phyloP scores from a whole-genome alignment of 129 eudicot genomes.

The Logfia minima region DNA sequence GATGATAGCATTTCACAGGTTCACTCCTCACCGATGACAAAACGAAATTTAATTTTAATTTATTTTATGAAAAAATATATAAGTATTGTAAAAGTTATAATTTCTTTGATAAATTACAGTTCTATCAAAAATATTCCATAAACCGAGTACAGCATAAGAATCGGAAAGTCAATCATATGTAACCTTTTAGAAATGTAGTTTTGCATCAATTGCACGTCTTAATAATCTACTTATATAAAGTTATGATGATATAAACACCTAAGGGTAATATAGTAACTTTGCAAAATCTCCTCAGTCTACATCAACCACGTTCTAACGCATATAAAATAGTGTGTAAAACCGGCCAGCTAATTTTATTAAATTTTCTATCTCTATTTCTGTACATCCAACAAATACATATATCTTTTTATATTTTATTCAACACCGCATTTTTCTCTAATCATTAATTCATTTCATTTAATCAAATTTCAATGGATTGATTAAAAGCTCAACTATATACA shows the following conservation, averaged over 20 bases:
- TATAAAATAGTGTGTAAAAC: constrained; percentile 23
- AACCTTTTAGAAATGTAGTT: no score
- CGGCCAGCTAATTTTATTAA: constrained; percentile 34
- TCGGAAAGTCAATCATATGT: no score
- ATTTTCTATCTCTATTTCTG: neutral
- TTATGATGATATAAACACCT: neutral
- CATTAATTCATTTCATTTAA: neutral
- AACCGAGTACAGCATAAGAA: no score
- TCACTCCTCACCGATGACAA: no score
- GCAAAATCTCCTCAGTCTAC: neutral
- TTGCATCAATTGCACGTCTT: no score
- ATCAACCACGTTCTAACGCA: constrained; percentile 35
- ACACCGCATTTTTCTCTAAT: constrained; percentile 19
- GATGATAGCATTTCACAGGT: no score
- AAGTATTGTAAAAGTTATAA: no score
- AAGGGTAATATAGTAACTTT: neutral
- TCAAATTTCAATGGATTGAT: neutral
- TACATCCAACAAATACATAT: neutral
- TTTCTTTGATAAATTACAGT: no score
- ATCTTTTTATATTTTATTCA: neutral
- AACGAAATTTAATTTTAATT: no score
- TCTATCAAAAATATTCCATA: no score
- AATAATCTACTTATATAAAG: no score
- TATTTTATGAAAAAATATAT: no score
- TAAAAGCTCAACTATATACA: neutral